A percentile compares a stretch with the other conserved stretches of the same genome.
These are phyloP conservation scores for Epichloe gansuensis DNA, from an alignment of 2,329 filamentous ascomycete species.

Conservation along the genomic window DNA sequence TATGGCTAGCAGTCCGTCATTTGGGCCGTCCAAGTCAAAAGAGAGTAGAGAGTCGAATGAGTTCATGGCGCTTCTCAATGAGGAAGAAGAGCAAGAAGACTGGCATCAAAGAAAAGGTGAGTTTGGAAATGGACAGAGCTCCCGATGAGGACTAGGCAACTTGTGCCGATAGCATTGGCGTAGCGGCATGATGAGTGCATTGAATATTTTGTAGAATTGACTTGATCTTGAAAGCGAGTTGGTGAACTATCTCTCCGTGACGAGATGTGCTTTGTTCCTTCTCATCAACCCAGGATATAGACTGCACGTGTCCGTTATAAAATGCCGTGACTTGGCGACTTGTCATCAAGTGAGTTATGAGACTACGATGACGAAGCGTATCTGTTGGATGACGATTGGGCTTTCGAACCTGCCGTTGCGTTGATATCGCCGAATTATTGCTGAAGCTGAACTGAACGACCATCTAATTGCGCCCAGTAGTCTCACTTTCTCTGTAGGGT, in stretches of 20 bases:
- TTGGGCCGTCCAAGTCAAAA: constrained; percentile 37
- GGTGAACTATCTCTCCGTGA: not conserved
- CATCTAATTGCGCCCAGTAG: no score
- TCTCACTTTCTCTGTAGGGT: no score
- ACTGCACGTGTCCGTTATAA: no score
- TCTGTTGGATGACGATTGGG: no score
- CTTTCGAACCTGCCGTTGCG: no score
- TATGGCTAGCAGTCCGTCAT: constrained; percentile 40
- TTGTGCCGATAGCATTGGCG: not conserved
- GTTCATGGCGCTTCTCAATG: constrained; percentile 42
- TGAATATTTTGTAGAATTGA: not conserved
- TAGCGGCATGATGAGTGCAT: not conserved
- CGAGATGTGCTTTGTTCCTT: not conserved
- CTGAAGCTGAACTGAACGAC: no score
- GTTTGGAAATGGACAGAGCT: constrained; percentile 35
- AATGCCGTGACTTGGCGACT: no score
- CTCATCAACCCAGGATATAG: no score
- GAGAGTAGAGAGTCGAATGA: constrained; percentile 34
- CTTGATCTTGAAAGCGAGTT: not conserved
- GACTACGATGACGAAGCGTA: no score
- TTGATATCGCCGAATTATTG: no score
- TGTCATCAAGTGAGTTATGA: no score
- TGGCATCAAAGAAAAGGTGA: constrained; percentile 34
- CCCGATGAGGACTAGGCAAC: constrained; percentile 17
- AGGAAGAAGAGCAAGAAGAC: constrained; percentile 45